phyloP scores from a whole-genome alignment of 1,284 basidiomycete genomes.

The Ceratobasidium sp. region DNA sequence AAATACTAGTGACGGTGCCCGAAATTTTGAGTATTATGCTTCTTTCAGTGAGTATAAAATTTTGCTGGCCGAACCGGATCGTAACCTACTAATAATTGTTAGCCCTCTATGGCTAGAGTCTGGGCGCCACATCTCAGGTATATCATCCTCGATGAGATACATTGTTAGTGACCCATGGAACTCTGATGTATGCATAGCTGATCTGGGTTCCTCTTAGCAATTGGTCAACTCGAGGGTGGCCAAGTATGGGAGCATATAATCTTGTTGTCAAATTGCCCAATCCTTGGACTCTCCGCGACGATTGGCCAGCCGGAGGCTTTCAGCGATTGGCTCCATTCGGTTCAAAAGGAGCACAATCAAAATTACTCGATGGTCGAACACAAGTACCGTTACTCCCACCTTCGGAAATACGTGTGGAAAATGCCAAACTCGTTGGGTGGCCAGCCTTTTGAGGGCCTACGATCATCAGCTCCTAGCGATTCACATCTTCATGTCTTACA shows the following conservation, averaged over 20 bases:
- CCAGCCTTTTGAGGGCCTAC: background rate
- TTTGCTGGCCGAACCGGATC: background rate
- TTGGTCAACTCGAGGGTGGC: constrained; percentile 71
- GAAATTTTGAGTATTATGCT: constrained; percentile 72
- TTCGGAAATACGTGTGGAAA: constrained; percentile 67
- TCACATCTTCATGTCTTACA: constrained; percentile 58
- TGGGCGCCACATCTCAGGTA: constrained; percentile 70
- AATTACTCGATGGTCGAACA: constrained; percentile 65
- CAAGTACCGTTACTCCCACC: constrained; percentile 71
- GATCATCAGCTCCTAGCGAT: background rate
- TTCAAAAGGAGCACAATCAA: constrained; percentile 64
- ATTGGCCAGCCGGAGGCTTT: constrained; percentile 68
- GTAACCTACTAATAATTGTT: background rate
- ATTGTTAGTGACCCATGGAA: constrained; percentile 48
- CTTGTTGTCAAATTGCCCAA: constrained; percentile 67
- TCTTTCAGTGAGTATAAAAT: constrained; percentile 51
- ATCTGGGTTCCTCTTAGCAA: constrained; percentile 48
- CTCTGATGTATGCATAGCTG: background rate
- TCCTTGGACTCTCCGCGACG: constrained; percentile 75
- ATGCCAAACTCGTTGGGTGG: background rate
- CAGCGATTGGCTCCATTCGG: constrained; percentile 66
- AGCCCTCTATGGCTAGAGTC: constrained; percentile 60
- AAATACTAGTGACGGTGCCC: constrained; percentile 74
- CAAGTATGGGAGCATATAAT: constrained; percentile 74
- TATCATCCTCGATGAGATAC: constrained; percentile 76